Base-by-base conservation (phyloP, 2,329 filamentous ascomycete genomes). In the Colletotrichum incanum region DNA sequence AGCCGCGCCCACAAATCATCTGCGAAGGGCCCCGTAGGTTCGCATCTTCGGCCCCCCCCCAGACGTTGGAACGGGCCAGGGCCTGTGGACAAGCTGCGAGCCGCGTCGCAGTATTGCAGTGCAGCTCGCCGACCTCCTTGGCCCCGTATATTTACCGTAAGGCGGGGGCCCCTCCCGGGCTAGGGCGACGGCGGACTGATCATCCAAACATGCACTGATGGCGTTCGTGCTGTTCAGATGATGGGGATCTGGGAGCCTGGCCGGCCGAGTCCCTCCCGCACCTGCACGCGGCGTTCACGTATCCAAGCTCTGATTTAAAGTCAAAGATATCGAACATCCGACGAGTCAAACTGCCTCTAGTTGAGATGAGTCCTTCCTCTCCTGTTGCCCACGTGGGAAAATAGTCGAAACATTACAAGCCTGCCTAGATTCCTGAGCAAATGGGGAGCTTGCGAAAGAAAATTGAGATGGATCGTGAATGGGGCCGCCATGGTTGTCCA, bases 201-300 rank as follows among this genome's bases (percentile, higher is more conserved):
- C 20, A 7, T 61, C 50, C 12, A n/a, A 59, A 34, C 16, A 49
- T 43, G 65, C 68, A 63, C 68, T 63, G 69, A 68, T 45, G 20
- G 41, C 47, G 68, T 56, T 67, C 49, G 43, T 39, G 68, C 63
- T 37, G 37, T n/a, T 45, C 59, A 52, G 52, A 41, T 28, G n/a
- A 63, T 37, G 11, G 26, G 45, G 50, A 69, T 69, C 65, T 47
- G 43, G 65, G 65, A 23, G 31, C 31, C 23, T 34, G 16, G 43
- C 28, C 41, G 59, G 41, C 41, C 45, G 20, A 62, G 49, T 16
- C 63, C 55, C 28, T 67, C 34, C 54, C 54, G 45, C 39, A 50
- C 16, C 45, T 64, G 65, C 65, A 68, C 58, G 45, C 49, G 65
- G 54, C 69, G 26, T 59, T 20, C 2, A n/a, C n/a, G 11, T 69